Evolutionary conservation across 2,329 filamentous ascomycete genomes (phyloP).

Genomic region (Fusarium sp.): DNA sequence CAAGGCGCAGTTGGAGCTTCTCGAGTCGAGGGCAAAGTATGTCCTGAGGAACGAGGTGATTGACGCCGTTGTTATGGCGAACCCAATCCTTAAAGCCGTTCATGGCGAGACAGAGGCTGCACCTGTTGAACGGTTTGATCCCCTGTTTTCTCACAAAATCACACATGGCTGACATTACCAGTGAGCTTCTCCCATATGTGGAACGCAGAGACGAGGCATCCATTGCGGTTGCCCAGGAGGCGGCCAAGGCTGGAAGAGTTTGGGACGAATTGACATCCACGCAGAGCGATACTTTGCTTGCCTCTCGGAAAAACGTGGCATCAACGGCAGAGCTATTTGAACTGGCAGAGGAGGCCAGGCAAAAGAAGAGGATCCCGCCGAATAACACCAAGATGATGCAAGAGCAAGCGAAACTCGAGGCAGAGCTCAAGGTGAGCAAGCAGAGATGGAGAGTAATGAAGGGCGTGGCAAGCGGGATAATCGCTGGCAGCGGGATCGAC

Average conservation of each 20-base stretch:
- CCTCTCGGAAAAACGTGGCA: constrained; percentile 70
- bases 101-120: constrained; percentile 75
- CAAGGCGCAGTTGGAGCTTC: constrained; percentile 72
- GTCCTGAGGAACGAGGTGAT: constrained; percentile 76
- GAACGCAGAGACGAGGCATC: constrained; percentile 76
- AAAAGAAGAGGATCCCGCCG: constrained; percentile 65
- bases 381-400: constrained; percentile 63
- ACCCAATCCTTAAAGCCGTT: constrained; percentile 82
- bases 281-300: constrained; percentile 68
- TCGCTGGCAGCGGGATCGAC: constrained; percentile 85
- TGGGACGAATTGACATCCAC: constrained; percentile 65
- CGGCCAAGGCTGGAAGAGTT: constrained; percentile 63
- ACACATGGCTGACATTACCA: constrained; percentile 49
- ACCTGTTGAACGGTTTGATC: constrained; percentile 73
- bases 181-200: constrained; percentile 75
- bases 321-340: constrained; percentile 72
- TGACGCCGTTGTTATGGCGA: constrained; percentile 76
- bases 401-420: constrained; percentile 70
- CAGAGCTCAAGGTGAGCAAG: constrained; percentile 70
- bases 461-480: constrained; percentile 80
- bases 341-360: constrained; percentile 68
- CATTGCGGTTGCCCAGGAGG: constrained; percentile 70
- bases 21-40: constrained; percentile 78
- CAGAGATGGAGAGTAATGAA: constrained; percentile 81
- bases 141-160: neutral